Evolutionary conservation across 1,284 basidiomycete genomes (phyloP).

Genomic region (Coriolopsis trogii): DNA sequence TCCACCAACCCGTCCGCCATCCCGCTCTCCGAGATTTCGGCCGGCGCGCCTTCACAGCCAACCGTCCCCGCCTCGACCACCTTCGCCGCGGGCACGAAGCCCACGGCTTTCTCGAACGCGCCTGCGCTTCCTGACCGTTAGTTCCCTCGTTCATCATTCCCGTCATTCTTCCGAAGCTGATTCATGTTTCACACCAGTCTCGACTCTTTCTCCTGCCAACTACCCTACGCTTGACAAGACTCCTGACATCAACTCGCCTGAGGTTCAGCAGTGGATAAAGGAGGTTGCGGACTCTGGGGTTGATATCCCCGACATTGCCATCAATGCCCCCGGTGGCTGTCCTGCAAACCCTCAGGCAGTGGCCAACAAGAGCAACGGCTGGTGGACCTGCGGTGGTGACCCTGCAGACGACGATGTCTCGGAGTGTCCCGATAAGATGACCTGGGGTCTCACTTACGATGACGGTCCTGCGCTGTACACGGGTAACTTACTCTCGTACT

Average conservation of each 20-base stretch:
- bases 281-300: constrained; percentile 60
- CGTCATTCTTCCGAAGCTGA: background rate
- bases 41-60: constrained; percentile 38
- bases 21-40: constrained; percentile 50
- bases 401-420: constrained; percentile 69
- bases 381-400: constrained; percentile 90
- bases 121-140: constrained; percentile 54
- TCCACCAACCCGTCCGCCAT: constrained; percentile 65
- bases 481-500: constrained; percentile 69
- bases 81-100: constrained; percentile 45
- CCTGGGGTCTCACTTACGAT: constrained; percentile 76
- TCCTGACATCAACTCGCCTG: constrained; percentile 67
- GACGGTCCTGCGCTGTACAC: constrained; percentile 85
- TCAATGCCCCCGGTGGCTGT: constrained; percentile 63
- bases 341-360: constrained; percentile 61
- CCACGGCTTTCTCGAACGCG: constrained; percentile 48
- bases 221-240: constrained; percentile 75
- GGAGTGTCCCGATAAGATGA: constrained; percentile 70
- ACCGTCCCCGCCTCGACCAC: constrained; percentile 44
- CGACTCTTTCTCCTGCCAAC: constrained; percentile 44
- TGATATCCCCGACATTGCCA: constrained; percentile 52
- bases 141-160: constrained; percentile 13
- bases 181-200: constrained; percentile 36
- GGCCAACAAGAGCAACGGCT: constrained; percentile 60
- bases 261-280: constrained; percentile 76